Conservation (phyloP, 2,329 filamentous ascomycete species). For the Colletotrichum tamarilloi region DNA sequence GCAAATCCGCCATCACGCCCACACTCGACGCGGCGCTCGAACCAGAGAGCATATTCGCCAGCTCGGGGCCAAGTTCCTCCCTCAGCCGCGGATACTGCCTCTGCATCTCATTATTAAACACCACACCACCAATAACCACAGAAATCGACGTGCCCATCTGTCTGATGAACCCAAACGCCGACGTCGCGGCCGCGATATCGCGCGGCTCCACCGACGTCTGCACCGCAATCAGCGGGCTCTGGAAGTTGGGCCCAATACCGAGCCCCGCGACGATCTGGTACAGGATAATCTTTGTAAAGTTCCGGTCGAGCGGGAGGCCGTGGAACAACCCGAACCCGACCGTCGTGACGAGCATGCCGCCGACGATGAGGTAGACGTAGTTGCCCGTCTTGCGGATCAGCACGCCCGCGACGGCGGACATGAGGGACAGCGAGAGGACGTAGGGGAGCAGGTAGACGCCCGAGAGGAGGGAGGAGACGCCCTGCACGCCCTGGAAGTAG, state of each 20-base stretch:
- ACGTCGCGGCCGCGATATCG: constrained; percentile 72
- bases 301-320: constrained; percentile 61
- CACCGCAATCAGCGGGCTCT: constrained; percentile 71
- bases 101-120: constrained; percentile 53
- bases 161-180: constrained; percentile 70
- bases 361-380: constrained; percentile 66
- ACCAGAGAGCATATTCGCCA: constrained; percentile 66
- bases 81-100: constrained; percentile 54
- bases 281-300: constrained; percentile 59
- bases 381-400: constrained; percentile 64
- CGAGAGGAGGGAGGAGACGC: constrained; percentile 69
- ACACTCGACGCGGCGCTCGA: constrained; percentile 71
- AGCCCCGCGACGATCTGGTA: constrained; percentile 71
- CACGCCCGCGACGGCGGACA: constrained; percentile 54
- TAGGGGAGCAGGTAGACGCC: constrained; percentile 72
- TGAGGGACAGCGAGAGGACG: constrained; percentile 58
- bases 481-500: constrained; percentile 77
- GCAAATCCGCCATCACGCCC: constrained; percentile 64
- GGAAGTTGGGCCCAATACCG: constrained; percentile 72
- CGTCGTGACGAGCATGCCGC: constrained; percentile 64
- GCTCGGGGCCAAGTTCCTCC: constrained; percentile 59
- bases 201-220: constrained; percentile 69
- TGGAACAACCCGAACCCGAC: constrained; percentile 70
- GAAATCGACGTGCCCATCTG: constrained; percentile 68
- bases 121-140: constrained; percentile 64